phyloP scores from a whole-genome alignment of 2,329 filamentous ascomycete genomes.

The Drechslerella coelobrocha region DNA sequence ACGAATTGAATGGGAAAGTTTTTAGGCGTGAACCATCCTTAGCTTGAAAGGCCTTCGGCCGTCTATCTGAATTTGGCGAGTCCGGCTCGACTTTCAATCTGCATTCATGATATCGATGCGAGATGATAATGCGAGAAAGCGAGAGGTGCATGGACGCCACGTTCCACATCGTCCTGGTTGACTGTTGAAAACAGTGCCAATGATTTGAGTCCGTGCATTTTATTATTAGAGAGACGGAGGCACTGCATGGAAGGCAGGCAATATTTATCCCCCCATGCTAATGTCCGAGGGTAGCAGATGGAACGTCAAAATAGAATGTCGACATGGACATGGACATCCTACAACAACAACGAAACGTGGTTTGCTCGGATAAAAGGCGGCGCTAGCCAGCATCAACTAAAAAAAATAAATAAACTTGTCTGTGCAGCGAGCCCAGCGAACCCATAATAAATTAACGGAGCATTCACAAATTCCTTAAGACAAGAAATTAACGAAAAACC shows the following conservation, averaged over 20 bases:
- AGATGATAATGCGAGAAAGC: slow-evolving; percentile 23
- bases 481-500: slow-evolving; percentile 36
- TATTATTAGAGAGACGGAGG: slow-evolving; percentile 34
- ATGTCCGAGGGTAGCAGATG: no score
- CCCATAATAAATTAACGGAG: slow-evolving; percentile 11
- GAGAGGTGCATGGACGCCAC: slow-evolving; percentile 36
- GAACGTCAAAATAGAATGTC: slow-evolving; percentile 28
- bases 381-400: background rate
- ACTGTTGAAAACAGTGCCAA: slow-evolving; percentile 3
- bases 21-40: background rate
- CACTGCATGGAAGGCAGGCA: slow-evolving; percentile 13
- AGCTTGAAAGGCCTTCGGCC: slow-evolving; percentile 8
- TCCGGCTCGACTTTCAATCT: slow-evolving; percentile 20
- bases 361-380: slow-evolving; percentile 46
- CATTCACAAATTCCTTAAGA: slow-evolving; percentile 14
- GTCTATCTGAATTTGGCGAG: slow-evolving; percentile 26
- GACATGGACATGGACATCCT: slow-evolving; percentile 28
- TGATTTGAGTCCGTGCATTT: slow-evolving; percentile 42
- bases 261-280: slow-evolving; percentile 42
- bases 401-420: slow-evolving; percentile 14
- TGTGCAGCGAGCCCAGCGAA: slow-evolving; percentile 36
- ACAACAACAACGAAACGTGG: slow-evolving; percentile 23
- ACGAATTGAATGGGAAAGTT: background rate
- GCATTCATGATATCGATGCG: slow-evolving; percentile 32
- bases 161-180: slow-evolving; percentile 27